phyloP scores from a whole-genome alignment of 2,329 filamentous ascomycete species.

The Teratosphaeria gauchensis region DNA sequence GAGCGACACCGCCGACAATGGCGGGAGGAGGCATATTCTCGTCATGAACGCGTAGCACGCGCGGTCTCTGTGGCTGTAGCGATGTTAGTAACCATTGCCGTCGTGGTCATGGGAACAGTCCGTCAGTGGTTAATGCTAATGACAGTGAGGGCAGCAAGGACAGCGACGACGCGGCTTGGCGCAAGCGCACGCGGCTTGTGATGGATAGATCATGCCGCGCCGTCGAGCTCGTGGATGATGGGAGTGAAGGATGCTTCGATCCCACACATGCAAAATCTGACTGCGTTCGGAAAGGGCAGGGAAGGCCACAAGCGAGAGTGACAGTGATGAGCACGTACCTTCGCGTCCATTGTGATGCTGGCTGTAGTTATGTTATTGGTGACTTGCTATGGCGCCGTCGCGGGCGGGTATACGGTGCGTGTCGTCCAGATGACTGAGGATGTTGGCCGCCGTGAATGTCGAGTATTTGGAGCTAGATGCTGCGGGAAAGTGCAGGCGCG shows the following conservation, averaged over 20 bases:
- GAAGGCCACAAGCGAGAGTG: background rate
- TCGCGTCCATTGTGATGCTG: constrained; percentile 20
- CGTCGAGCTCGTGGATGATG: background rate
- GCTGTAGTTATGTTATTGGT: background rate
- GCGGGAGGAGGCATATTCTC: constrained; percentile 53
- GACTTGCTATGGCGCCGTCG: background rate
- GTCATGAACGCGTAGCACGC: constrained; percentile 53
- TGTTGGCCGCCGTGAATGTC: background rate
- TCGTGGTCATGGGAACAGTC: constrained; percentile 9
- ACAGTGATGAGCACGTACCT: constrained; percentile 11
- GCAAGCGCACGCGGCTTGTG: constrained; percentile 1
- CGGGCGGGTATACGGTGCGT: background rate
- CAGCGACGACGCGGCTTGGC: background rate
- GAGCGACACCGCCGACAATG: constrained; percentile 31
- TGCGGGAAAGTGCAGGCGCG: background rate
- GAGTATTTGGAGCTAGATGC: background rate
- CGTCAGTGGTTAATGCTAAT: background rate
- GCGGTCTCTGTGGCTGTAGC: constrained; percentile 59
- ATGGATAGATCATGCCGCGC: background rate
- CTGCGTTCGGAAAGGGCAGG: constrained; percentile 1
- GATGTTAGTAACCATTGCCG: constrained; percentile 17
- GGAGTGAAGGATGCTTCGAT: constrained; percentile 1
- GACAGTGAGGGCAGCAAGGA: background rate
- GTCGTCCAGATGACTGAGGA: background rate
- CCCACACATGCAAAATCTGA: background rate